Base-by-base conservation (phyloP, 2,329 filamentous ascomycete species). In the Dryadomyces quercus-mongolicae region DNA sequence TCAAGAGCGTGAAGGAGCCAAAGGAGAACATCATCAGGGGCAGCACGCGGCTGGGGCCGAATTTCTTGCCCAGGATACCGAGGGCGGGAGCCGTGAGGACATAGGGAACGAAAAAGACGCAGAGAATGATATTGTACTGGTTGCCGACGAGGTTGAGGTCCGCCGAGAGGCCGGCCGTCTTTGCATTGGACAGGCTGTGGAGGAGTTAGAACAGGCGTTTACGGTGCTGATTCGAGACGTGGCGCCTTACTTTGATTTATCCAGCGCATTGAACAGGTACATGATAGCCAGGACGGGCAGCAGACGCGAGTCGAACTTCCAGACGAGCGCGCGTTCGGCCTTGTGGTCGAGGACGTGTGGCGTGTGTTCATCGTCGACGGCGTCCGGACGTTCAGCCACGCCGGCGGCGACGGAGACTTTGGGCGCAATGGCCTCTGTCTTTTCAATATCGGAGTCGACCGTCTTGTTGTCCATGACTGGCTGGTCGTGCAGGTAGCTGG, bases 51-150 rank as follows among this genome's bases (percentile, higher is more conserved):
- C 79, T 76, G 0, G 86, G 81, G 0, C 85, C 84, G 62, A 77
- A 86, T 58, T 80, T 83, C 70, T 89, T 90, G 57, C 84, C 84
- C 12, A 86, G 65, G 67, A 89, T 82, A 47, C 69, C 68, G 1
- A 71, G 58, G 9, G 69, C 65, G 0, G 83, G 84, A 0, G 84
- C 85, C 52, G 82, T 84, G 44, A 89, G 63, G 52, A 89, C 85
- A 64, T 85, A 89, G 0, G 86, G 86, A 6, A 89, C 73, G 66
- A 86, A 90, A 72, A 90, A 90, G 59, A 90, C 81, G 59, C 75
- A 79, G 44, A 90, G 67, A 49, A 88, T 74, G 48, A 82, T 76
- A 66, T 88, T 89, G 71, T 89, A 88, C 65, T 87, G 76, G 61
- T 80, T 75, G 2, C 63, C 56, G 64, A 85, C 25, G 7, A 62